These are phyloP conservation scores for Penicillium digitatum DNA, from an alignment of 2,329 filamentous ascomycete genomes.

Conservation along the genomic window DNA sequence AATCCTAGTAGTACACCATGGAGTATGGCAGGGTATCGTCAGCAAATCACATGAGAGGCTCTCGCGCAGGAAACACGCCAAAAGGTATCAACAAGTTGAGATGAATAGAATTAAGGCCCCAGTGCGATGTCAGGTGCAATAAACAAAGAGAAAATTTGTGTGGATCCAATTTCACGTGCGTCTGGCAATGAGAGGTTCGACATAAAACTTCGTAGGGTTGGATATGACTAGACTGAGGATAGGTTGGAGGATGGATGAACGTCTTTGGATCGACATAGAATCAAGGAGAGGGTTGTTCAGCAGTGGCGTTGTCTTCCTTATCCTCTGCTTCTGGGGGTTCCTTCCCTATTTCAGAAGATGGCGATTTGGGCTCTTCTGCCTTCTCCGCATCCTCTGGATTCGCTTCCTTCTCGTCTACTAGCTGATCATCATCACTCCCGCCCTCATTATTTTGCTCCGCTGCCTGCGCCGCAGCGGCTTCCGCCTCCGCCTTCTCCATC, in stretches of 20 bases:
- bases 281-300: slow-evolving; percentile 1
- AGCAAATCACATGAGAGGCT: slow-evolving; percentile 19
- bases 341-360: neutral
- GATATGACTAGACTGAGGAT: neutral
- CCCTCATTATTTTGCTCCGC: slow-evolving; percentile 18
- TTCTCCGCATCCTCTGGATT: neutral
- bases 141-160: neutral
- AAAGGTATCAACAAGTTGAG: slow-evolving; percentile 14
- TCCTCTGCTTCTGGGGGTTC: neutral
- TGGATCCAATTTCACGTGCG: neutral
- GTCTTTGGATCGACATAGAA: neutral
- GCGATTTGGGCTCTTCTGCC: slow-evolving; percentile 5
- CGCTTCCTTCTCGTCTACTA: neutral
- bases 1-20: slow-evolving; percentile 16
- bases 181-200: neutral
- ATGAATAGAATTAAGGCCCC: slow-evolving; percentile 1
- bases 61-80: slow-evolving; percentile 16
- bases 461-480: slow-evolving; percentile 29
- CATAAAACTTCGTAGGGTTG: neutral
- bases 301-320: neutral
- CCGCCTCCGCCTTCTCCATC: slow-evolving; percentile 39
- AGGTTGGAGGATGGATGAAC: neutral
- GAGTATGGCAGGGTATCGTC: slow-evolving; percentile 25
- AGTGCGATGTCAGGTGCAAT: slow-evolving; percentile 4
- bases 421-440: neutral